Conservation (phyloP, 306 rosid species). For the Pueraria montana region DNA sequence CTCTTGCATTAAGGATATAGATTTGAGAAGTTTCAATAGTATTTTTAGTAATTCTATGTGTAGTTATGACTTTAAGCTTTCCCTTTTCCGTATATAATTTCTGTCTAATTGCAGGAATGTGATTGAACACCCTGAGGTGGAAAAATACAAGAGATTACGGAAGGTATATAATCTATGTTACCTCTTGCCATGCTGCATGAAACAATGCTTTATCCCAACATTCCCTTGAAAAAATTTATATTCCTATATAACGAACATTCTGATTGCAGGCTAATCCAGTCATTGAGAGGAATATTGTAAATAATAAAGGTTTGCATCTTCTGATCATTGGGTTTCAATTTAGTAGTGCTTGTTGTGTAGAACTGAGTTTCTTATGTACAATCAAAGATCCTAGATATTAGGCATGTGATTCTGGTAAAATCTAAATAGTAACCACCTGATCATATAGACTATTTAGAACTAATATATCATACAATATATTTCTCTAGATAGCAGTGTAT, state of each 20-base stretch:
- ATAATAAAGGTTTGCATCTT: slow-evolving; percentile 71
- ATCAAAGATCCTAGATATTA: slow-evolving; percentile 22
- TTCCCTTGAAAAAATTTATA: neutral
- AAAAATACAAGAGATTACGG: slow-evolving; percentile 75
- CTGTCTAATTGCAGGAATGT: slow-evolving; percentile 70
- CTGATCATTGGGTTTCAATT: slow-evolving; percentile 25
- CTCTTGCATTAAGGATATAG: slow-evolving; percentile 25
- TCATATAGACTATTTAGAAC: neutral
- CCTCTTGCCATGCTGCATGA: slow-evolving; percentile 7
- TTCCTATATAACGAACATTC: slow-evolving; percentile 35
- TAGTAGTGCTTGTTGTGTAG: slow-evolving; percentile 22
- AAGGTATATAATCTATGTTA: slow-evolving; percentile 64
- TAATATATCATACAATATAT: neutral
- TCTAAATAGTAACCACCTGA: slow-evolving; percentile 8
- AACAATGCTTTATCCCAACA: slow-evolving; percentile 28
- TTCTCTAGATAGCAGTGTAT: slow-evolving; percentile 27
- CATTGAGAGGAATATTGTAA: slow-evolving; percentile 72
- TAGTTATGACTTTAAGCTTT: slow-evolving; percentile 37
- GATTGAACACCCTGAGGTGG: slow-evolving; percentile 84
- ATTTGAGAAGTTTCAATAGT: slow-evolving; percentile 13
- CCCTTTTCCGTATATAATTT: slow-evolving; percentile 21
- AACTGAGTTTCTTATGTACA: slow-evolving; percentile 16
- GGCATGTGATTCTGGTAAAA: slow-evolving; percentile 12
- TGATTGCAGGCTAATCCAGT: slow-evolving; percentile 82
- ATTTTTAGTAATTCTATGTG: slow-evolving; percentile 6